Base-by-base conservation (phyloP, 306 rosid genomes). In the Echinosophora koreensis region DNA sequence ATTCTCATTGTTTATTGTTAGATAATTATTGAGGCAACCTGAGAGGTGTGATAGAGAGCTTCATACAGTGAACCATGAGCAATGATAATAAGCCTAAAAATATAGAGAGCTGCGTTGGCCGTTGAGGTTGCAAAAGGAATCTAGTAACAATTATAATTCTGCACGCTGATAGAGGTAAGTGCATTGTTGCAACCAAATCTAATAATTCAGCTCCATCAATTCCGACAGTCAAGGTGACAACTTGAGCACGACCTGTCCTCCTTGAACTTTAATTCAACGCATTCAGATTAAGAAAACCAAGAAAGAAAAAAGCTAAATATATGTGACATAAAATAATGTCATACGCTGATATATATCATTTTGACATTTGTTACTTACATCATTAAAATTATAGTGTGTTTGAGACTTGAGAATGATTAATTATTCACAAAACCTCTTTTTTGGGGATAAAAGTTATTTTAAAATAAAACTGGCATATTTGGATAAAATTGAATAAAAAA, bases 1-100 rank as follows among this genome's bases (percentile, higher is more conserved):
- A 47, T 67, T 70, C 8, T 52, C 5, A 37, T 17, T 37, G 9
- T 17, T 56, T 62, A 73, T 58, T 54, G 77, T 34, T 35, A 44
- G 63, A 12, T 57, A 59, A 39, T 76, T 44, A 62, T 69, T 75
- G 80, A 68, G 50, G 68, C 75, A 73, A 57, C 80, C 22, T 51
- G 66, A 32, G 67, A 30, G 28, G 47, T 44, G 71, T 77, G 74
- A 71, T 71, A 72, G 54, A 56, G 69, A 77, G 65, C 37, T 35
- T 38, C 46, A 69, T 77, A 35, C 74, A 81, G 47, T 32, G 77
- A 52, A 76, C 56, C 74, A 18, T 71, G 73, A 35, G 14, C 52
- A 71, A 82, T 82, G 56, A 62, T 67, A 10, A 44, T 32, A 69
- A 14, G 49, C 56, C 55, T 4, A 59, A 6, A 35, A 71, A 50